Evolutionary conservation across 331 rosid species (phyloP), one percentile per base, ranked within the genome.

Genomic region (Phaseolus coccineus): DNA sequence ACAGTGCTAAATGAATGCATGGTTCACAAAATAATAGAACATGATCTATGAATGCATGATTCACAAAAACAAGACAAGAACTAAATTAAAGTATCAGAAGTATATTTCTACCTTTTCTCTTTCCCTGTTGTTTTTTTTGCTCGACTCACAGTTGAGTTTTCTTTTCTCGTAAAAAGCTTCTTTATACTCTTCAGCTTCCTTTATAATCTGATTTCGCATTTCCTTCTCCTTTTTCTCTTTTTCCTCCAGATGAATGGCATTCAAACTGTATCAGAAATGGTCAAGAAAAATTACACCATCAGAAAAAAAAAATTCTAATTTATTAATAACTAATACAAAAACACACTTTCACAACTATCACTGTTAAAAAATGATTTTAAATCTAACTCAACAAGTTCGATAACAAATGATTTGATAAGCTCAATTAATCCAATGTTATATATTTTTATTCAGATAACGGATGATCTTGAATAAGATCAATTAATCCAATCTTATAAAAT

Each of bases 161-260:
- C 94, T 88, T 77, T 95, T 95, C 86, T 89, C 98, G 81, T 91
- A 83, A 76, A 95, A 95, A 28, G 93, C 80, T 63, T 88, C 57
- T 74, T 87, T 93, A 52, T 77, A 93, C 57, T 95, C 97, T 22
- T 95, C 97, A 78, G 96, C 99, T 88, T 95, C 97, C 37, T 90
- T 82, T 14, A 95, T 90, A 74, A 95, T 93, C 76, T 87, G 97
- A 80, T 85, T 91, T 79, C 96, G 71, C 96, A 93, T 84, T 85
- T 95, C 97, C 83, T 79, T 93, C 74, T 95, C 99, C 76, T 65
- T 89, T 64, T 90, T 85, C 87, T 91, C 97, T 84, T 95, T 95
- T 80, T 89, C 97, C 87, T 87, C 99, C 0, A 95, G 92, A 87
- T 93, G 87, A 39, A 90, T 84, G 24, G 87, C 84, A 79, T 95